These are phyloP conservation scores for Ceratobasidium sp. DNA, from an alignment of 1,284 basidiomycete species.

Conservation along the genomic window DNA sequence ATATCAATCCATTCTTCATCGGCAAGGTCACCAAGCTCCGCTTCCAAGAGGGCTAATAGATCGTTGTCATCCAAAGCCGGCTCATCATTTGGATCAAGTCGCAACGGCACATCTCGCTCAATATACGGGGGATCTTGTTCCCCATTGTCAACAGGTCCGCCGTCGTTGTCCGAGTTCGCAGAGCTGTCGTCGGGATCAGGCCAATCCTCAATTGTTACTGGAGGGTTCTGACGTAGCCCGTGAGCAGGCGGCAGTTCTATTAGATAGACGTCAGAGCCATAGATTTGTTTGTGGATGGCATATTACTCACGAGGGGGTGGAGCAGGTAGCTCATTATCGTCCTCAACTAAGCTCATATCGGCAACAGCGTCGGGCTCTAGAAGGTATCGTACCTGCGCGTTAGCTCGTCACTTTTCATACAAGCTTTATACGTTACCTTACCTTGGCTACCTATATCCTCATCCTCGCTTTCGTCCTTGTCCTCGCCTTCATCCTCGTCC, in stretches of 20 bases:
- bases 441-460: too few relatives aligned
- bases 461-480: too few relatives aligned
- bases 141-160: not conserved
- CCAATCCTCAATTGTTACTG: conserved; percentile 8
- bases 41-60: not conserved
- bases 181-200: not conserved
- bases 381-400: conserved; percentile 49
- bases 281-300: too few relatives aligned
- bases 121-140: not conserved
- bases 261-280: not conserved
- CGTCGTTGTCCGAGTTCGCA: not conserved
- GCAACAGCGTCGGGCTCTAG: not conserved
- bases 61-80: not conserved
- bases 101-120: not conserved
- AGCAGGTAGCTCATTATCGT: conserved; percentile 35
- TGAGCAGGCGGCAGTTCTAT: not conserved
- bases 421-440: not conserved
- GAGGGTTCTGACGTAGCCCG: not conserved
- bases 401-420: not conserved
- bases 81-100: not conserved
- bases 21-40: not conserved
- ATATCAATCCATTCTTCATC: conserved; percentile 18
- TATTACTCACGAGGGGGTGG: conserved; percentile 48
- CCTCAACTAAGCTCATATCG: not conserved
- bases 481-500: too few relatives aligned